Percentiles rank a stretch among this genome's conserved stretches.
These are phyloP conservation scores for Ceratobasidium sp. DNA, from an alignment of 1,284 basidiomycete species.

Conservation along the genomic window DNA sequence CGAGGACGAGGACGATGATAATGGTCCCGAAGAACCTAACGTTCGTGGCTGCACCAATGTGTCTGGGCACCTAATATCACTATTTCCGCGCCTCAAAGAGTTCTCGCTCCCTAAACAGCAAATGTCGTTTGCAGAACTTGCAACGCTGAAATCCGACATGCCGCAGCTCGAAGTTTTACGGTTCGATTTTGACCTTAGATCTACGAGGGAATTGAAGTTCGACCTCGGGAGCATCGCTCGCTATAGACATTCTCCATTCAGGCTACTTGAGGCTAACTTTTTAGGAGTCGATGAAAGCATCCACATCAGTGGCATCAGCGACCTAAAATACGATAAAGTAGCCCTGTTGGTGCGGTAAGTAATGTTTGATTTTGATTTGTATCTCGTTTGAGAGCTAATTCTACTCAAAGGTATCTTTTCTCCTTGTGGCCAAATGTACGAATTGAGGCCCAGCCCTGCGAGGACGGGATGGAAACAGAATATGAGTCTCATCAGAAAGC, in stretches of 20 bases:
- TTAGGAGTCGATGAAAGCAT: neutral
- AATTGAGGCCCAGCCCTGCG: neutral
- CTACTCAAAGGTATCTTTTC: neutral
- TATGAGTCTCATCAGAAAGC: neutral
- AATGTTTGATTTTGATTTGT: neutral
- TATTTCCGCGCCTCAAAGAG: neutral
- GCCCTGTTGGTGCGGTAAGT: neutral
- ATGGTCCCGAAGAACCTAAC: neutral
- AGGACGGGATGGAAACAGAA: neutral
- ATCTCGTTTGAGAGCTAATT: neutral
- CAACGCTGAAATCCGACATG: neutral
- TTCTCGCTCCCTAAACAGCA: neutral
- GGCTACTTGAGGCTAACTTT: conserved; percentile 1
- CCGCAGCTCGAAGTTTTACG: neutral
- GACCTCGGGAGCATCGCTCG: neutral
- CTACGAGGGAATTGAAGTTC: neutral
- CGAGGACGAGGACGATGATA: neutral
- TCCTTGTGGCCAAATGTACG: conserved; percentile 2
- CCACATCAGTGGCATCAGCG: neutral
- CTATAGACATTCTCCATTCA: neutral
- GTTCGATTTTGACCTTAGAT: neutral
- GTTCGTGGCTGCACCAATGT: neutral
- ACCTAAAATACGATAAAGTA: neutral
- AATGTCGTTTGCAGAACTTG: neutral
- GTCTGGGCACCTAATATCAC: neutral